Evolutionary conservation across 345 rosid genomes (phyloP).

Genomic region (Brassica incana): DNA sequence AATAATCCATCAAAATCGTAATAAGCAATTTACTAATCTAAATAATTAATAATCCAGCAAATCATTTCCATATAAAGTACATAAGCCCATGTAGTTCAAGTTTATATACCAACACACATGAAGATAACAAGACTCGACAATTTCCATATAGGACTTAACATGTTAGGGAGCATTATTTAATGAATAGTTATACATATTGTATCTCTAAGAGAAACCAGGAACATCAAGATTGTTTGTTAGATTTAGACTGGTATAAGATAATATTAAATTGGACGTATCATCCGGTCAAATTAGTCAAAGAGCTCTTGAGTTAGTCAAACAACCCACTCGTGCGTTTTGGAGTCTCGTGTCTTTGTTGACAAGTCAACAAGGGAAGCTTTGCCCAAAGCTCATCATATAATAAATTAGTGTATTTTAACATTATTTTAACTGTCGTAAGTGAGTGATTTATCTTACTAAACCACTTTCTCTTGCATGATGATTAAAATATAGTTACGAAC

Average conservation of each 20-base stretch:
- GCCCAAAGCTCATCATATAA: slow-evolving; percentile 16
- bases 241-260: slow-evolving; percentile 24
- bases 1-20: background rate
- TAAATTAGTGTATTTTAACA: slow-evolving; percentile 12
- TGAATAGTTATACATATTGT: background rate
- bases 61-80: background rate
- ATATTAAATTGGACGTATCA: slow-evolving; percentile 10
- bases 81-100: background rate
- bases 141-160: slow-evolving; percentile 5
- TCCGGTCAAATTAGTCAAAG: slow-evolving; percentile 26
- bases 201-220: background rate
- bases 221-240: slow-evolving; percentile 3
- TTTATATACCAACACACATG: background rate
- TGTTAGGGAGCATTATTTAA: background rate
- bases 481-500: slow-evolving; percentile 13
- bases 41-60: background rate
- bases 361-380: slow-evolving; percentile 39
- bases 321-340: slow-evolving; percentile 42
- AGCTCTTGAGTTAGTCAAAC: slow-evolving; percentile 23
- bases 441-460: slow-evolving; percentile 18
- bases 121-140: background rate
- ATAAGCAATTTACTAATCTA: background rate
- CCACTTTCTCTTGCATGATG: slow-evolving; percentile 7
- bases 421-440: slow-evolving; percentile 17
- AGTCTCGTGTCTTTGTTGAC: slow-evolving; percentile 26